phyloP scores from a whole-genome alignment of 768 basidiomycete species.

The Panellus pusillus region DNA sequence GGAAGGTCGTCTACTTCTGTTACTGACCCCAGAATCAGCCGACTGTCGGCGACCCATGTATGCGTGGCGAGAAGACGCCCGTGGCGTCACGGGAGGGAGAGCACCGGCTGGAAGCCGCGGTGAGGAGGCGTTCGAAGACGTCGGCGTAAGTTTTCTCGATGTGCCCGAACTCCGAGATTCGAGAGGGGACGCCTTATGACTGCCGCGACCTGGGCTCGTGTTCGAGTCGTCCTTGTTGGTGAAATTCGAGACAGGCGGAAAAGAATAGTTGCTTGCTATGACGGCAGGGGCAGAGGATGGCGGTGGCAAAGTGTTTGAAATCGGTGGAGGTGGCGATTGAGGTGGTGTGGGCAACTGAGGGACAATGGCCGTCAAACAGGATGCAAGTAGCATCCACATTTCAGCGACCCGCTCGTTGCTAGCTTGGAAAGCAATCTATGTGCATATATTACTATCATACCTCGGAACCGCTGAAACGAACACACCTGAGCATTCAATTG shows the following conservation, averaged over 20 bases:
- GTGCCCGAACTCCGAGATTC: constrained; percentile 34
- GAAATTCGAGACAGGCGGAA: constrained; percentile 23
- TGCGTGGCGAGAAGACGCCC: constrained; percentile 30
- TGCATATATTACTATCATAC: neutral
- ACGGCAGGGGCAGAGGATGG: constrained; percentile 44
- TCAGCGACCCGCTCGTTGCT: constrained; percentile 59
- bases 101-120: constrained; percentile 44
- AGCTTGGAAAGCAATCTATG: constrained; percentile 58
- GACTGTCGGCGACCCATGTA: constrained; percentile 40
- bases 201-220: constrained; percentile 28
- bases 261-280: constrained; percentile 29
- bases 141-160: constrained; percentile 53
- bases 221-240: constrained; percentile 15
- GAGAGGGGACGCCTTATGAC: constrained; percentile 17
- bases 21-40: constrained; percentile 29
- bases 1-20: constrained; percentile 32
- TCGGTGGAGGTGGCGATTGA: constrained; percentile 23
- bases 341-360: constrained; percentile 35
- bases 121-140: constrained; percentile 59
- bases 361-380: constrained; percentile 51
- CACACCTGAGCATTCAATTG: constrained; percentile 55
- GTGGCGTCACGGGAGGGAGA: constrained; percentile 49
- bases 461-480: constrained; percentile 19
- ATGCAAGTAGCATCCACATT: constrained; percentile 64
- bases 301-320: constrained; percentile 32